Evolutionary conservation across 2,329 filamentous ascomycete species (phyloP).

Genomic region (Pseudogymnoascus sp.): DNA sequence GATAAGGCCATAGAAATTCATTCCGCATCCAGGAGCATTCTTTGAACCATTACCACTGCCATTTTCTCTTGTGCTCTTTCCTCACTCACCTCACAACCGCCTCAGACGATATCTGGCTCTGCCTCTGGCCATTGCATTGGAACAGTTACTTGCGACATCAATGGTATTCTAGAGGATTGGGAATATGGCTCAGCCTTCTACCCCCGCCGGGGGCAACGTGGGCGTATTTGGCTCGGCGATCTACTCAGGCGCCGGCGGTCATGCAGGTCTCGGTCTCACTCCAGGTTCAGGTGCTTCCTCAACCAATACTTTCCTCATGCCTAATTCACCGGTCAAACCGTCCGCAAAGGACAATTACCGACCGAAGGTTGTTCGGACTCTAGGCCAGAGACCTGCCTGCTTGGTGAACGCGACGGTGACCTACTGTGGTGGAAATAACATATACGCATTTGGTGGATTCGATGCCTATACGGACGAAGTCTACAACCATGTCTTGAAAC

Average conservation of each 20-base stretch:
- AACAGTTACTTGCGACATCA: background rate
- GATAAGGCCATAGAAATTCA: slow-evolving; percentile 8
- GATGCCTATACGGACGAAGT: slow-evolving; percentile 98
- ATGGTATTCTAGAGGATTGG: slow-evolving; percentile 8
- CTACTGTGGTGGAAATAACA: slow-evolving; percentile 95
- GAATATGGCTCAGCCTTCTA: slow-evolving; percentile 40
- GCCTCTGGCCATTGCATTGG: background rate
- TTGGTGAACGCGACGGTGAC: slow-evolving; percentile 97
- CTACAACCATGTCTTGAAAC: slow-evolving; percentile 89
- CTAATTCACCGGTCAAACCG: slow-evolving; percentile 68
- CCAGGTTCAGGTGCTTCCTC: slow-evolving; percentile 47
- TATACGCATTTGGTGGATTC: slow-evolving; percentile 96
- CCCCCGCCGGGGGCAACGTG: slow-evolving; percentile 33
- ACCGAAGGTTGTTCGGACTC: slow-evolving; percentile 72
- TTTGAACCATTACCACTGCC: background rate
- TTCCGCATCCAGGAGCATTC: slow-evolving; percentile 1
- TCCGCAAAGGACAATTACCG: slow-evolving; percentile 67
- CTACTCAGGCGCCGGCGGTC: slow-evolving; percentile 14
- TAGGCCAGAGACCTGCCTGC: slow-evolving; percentile 80
- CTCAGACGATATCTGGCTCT: background rate
- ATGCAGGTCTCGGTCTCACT: slow-evolving; percentile 25
- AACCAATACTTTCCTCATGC: slow-evolving; percentile 84
- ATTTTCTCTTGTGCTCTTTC: background rate
- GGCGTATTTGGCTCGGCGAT: slow-evolving; percentile 39
- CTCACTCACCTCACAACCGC: background rate